A percentile compares a stretch with the other conserved stretches of the same genome.
Conservation (phyloP, 306 rosid genomes). For the Sicyos edulis region DNA sequence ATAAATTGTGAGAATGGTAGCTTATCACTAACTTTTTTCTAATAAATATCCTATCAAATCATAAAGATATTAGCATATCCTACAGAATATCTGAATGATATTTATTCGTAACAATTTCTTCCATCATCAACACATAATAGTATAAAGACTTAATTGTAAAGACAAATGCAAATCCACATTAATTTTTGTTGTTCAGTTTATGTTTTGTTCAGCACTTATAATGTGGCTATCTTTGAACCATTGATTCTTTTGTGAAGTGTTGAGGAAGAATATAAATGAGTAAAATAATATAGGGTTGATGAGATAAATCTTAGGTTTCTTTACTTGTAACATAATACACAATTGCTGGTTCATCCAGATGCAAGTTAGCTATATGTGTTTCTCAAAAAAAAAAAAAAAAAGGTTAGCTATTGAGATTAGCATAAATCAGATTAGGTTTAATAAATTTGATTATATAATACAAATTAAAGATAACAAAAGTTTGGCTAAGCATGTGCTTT, state of each 20-base stretch:
- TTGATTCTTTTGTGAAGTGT: not conserved
- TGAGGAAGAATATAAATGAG: not conserved
- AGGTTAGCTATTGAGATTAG: no score
- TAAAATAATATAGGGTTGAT: not conserved
- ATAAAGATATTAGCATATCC: no score
- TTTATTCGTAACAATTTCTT: no score
- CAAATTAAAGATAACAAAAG: not conserved
- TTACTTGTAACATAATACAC: not conserved
- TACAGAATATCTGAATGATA: no score
- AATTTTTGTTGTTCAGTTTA: not conserved
- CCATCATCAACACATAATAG: not conserved
- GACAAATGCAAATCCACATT: conserved; percentile 6
- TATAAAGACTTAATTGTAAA: not conserved
- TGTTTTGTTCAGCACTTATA: not conserved
- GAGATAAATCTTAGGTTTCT: not conserved
- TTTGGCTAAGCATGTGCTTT: conserved; percentile 6
- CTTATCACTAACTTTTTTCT: no score
- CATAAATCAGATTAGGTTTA: not conserved
- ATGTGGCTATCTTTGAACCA: not conserved
- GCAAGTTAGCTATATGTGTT: no score
- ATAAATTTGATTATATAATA: not conserved
- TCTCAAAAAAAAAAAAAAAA: no score
- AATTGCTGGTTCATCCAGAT: not conserved
- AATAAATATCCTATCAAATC: no score
- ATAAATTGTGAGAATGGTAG: no score